A percentile compares a stretch with the other conserved stretches of the same genome.
phyloP scores from a whole-genome alignment of 73 alveolate species.

The Symbiodinium natans region DNA sequence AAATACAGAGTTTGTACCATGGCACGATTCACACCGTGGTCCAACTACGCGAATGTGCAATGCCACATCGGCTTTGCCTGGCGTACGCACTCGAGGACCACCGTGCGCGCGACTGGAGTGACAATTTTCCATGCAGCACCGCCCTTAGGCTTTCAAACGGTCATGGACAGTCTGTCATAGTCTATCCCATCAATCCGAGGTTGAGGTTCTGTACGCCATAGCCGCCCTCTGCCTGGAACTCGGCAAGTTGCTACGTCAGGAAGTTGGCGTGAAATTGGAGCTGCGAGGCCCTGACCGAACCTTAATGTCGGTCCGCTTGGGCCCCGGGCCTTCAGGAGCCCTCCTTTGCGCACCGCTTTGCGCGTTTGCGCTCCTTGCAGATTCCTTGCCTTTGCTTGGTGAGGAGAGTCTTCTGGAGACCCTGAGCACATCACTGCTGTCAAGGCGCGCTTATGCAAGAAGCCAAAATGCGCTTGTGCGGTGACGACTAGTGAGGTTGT shows the following conservation, averaged over 20 bases:
- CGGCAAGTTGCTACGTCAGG: not conserved
- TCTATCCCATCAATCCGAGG: not conserved
- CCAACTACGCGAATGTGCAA: too few species aligned
- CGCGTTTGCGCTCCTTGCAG: not conserved
- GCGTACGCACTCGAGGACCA: too few species aligned
- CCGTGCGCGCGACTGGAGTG: conserved; percentile 22
- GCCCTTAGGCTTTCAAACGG: not conserved
- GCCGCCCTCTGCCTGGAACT: conserved; percentile 30
- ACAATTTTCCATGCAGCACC: conserved; percentile 53
- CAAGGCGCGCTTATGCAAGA: conserved; percentile 8
- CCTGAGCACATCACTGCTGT: conserved; percentile 54
- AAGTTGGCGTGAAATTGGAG: too few species aligned
- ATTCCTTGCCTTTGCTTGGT: not conserved
- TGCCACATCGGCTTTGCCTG: too few species aligned
- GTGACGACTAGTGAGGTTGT: not conserved
- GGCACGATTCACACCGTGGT: too few species aligned
- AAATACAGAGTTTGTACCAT: too few species aligned
- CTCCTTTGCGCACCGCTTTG: not conserved
- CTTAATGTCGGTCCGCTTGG: conserved; percentile 64
- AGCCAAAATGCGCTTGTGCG: not conserved
- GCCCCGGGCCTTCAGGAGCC: conserved; percentile 53
- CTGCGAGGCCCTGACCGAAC: conserved; percentile 42
- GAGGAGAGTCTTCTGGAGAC: conserved; percentile 7
- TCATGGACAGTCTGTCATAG: not conserved
- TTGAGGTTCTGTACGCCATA: conserved; percentile 41